Conservation (phyloP, 1,284 basidiomycete genomes). For the Moesziomyces antarcticus region DNA sequence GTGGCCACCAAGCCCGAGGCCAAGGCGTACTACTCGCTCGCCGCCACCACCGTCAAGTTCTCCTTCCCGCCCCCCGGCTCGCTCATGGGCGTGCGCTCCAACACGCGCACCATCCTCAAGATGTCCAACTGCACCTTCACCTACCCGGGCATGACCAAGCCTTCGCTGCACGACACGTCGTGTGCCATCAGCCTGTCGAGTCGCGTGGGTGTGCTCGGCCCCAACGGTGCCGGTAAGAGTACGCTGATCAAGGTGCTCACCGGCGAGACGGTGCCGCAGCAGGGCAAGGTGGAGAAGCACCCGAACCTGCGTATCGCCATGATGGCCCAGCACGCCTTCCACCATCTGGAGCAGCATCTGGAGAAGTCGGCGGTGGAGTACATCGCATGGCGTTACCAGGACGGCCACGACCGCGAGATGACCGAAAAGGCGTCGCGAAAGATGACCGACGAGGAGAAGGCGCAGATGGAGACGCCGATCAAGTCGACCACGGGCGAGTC, state of each 20-base stretch:
- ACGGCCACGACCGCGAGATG: constrained; percentile 95
- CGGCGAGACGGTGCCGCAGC: constrained; percentile 91
- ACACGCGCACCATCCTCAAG: constrained; percentile 95
- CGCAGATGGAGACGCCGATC: constrained; percentile 85
- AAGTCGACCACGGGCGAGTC: constrained; percentile 90
- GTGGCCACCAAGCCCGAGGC: constrained; percentile 92
- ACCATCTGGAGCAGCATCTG: constrained; percentile 66
- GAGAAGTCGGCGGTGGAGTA: constrained; percentile 66
- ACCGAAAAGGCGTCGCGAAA: constrained; percentile 89
- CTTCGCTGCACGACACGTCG: constrained; percentile 87
- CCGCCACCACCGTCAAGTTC: constrained; percentile 94
- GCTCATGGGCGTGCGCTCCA: constrained; percentile 96
- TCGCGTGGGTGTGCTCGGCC: constrained; percentile 69
- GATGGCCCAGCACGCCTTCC: constrained; percentile 85
- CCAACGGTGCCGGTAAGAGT: constrained; percentile 71
- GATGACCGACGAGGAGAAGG: constrained; percentile 87
- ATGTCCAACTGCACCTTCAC: constrained; percentile 92
- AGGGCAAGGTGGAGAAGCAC: constrained; percentile 94
- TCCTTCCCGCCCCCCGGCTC: constrained; percentile 95
- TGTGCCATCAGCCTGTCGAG: constrained; percentile 87
- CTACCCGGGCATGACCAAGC: constrained; percentile 85
- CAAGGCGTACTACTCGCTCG: constrained; percentile 95
- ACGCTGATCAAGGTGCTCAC: constrained; percentile 98
- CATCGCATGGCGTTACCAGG: constrained; percentile 96
- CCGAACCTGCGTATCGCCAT: constrained; percentile 95